Evolutionary conservation across 2,329 filamentous ascomycete species (phyloP).

Genomic region (Apiospora malaysiana): DNA sequence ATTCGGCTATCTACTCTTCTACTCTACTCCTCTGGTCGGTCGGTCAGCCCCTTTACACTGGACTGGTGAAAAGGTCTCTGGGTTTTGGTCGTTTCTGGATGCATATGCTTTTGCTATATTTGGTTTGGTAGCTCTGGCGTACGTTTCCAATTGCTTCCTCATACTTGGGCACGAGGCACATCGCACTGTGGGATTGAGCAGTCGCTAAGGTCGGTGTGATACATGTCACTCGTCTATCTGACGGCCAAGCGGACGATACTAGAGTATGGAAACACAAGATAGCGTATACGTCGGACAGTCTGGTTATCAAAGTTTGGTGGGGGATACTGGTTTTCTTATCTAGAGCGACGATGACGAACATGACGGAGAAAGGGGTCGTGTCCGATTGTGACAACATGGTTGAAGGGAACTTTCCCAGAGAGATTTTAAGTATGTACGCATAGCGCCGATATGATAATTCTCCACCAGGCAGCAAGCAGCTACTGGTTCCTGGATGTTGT

Average conservation of each 20-base stretch:
- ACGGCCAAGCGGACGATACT: not conserved
- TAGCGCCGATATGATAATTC: not conserved
- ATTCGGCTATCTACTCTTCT: too few relatives aligned
- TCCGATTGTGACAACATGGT: not conserved
- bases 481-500: too few relatives aligned
- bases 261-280: not conserved
- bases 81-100: too few relatives aligned
- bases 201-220: not conserved
- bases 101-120: too few relatives aligned
- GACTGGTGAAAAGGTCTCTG: too few relatives aligned
- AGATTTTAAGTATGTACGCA: not conserved
- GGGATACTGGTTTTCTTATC: not conserved
- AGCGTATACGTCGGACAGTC: not conserved
- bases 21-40: too few relatives aligned
- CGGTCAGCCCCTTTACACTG: too few relatives aligned
- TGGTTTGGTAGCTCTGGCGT: not conserved
- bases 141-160: not conserved
- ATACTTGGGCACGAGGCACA: not conserved
- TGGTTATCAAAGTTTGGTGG: not conserved
- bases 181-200: not conserved
- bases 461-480: not conserved
- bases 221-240: not conserved
- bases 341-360: not conserved
- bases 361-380: not conserved
- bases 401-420: not conserved